phyloP scores from a whole-genome alignment of 805 yeast species.

The Wickerhamiella alocasiicola region DNA sequence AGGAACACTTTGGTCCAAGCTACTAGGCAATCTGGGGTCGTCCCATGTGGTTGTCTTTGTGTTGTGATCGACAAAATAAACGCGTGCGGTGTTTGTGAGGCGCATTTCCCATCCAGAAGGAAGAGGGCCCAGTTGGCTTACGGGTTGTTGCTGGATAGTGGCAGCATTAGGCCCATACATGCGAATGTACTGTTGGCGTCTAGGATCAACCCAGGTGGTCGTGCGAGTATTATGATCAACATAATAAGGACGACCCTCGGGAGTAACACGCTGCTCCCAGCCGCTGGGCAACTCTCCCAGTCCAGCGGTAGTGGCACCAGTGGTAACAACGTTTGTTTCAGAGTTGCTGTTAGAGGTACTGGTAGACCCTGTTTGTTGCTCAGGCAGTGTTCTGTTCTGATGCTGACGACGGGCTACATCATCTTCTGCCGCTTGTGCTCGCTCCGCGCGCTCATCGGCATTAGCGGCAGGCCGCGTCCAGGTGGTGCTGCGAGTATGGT shows the following conservation, averaged over 20 bases:
- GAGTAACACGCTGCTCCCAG: slow-evolving; percentile 97
- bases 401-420: slow-evolving; percentile 87
- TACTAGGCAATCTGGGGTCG: slow-evolving; percentile 95
- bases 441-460: slow-evolving; percentile 61
- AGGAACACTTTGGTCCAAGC: slow-evolving; percentile 95
- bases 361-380: slow-evolving; percentile 20
- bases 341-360: background rate
- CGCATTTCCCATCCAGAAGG: slow-evolving; percentile 99
- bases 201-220: slow-evolving; percentile 99
- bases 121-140: slow-evolving; percentile 91
- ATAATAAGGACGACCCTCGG: slow-evolving; percentile 96
- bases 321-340: slow-evolving; percentile 40
- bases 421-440: slow-evolving; percentile 43
- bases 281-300: slow-evolving; percentile 96
- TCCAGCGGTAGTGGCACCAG: slow-evolving; percentile 89
- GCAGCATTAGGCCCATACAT: slow-evolving; percentile 74
- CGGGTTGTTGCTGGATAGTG: slow-evolving; percentile 95
- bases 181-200: slow-evolving; percentile 96
- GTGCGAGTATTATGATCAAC: slow-evolving; percentile 99
- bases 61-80: slow-evolving; percentile 96
- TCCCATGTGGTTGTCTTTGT: slow-evolving; percentile 99
- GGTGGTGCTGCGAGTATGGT: slow-evolving; percentile 94
- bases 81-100: slow-evolving; percentile 95
- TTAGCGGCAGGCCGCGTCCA: slow-evolving; percentile 91
- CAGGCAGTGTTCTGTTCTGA: slow-evolving; percentile 81